Conservation (phyloP, 1,284 basidiomycete genomes). For the Austroboletus niveus region DNA sequence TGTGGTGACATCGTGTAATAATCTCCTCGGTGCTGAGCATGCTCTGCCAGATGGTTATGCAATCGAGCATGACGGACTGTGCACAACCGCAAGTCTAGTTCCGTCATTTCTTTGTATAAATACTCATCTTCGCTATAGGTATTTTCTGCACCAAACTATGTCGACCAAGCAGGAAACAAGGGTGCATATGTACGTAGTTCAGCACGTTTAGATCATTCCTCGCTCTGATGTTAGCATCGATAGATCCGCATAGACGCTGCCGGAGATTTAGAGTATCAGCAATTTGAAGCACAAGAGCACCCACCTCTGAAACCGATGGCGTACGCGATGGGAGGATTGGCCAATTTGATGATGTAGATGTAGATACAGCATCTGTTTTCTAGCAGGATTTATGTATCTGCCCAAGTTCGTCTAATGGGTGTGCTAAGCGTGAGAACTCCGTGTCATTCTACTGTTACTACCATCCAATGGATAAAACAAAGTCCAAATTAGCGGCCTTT, state of each 20-base stretch:
- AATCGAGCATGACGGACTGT: slow-evolving; percentile 86
- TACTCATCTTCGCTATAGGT: slow-evolving; percentile 44
- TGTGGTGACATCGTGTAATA: slow-evolving; percentile 16
- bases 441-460: background rate
- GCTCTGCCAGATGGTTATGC: slow-evolving; percentile 71
- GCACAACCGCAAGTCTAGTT: slow-evolving; percentile 66
- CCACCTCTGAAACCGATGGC: slow-evolving; percentile 94
- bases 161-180: slow-evolving; percentile 79
- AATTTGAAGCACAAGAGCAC: slow-evolving; percentile 87
- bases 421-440: slow-evolving; percentile 24
- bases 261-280: slow-evolving; percentile 74
- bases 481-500: slow-evolving; percentile 72
- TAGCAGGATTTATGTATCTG: background rate
- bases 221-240: slow-evolving; percentile 6
- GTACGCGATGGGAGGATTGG: slow-evolving; percentile 67
- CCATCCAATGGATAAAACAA: slow-evolving; percentile 68
- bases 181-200: slow-evolving; percentile 68
- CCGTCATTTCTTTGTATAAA: background rate
- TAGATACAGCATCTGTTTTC: background rate
- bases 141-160: slow-evolving; percentile 84
- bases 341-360: slow-evolving; percentile 58
- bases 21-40: slow-evolving; percentile 3
- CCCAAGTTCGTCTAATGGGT: background rate
- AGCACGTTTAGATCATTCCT: background rate
- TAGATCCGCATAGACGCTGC: slow-evolving; percentile 82